Percentiles rank a stretch among this genome's conserved stretches.
These are phyloP conservation scores for Cetraspora pellucida DNA, from an alignment of 192 early-diverging fungal genomes.

Conservation along the genomic window DNA sequence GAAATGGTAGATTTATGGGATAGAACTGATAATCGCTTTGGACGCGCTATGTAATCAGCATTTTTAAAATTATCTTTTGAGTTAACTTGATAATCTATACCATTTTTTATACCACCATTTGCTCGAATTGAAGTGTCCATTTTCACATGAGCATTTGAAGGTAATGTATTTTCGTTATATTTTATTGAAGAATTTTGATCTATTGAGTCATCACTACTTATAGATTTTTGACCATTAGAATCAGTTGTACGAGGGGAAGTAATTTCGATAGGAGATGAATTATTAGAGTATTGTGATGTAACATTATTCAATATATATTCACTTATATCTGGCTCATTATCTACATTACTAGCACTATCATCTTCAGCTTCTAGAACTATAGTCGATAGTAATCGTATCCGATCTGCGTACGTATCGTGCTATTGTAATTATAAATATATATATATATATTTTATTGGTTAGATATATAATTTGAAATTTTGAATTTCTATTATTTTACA, in stretches of 20 bases:
- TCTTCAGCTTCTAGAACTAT: conserved; percentile 5
- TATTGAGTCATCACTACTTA: not conserved
- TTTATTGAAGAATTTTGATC: not conserved
- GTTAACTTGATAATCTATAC: not conserved
- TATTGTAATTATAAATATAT: not conserved
- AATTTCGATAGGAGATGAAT: not conserved
- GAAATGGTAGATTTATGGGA: conserved; percentile 8
- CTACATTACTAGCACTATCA: not conserved
- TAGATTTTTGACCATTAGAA: not conserved
- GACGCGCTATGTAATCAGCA: conserved; percentile 5
- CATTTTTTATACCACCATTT: not conserved
- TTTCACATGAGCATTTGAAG: not conserved
- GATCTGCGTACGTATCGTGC: conserved; percentile 33
- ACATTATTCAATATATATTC: not conserved
- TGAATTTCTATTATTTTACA: too few relatives aligned
- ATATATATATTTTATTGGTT: not conserved
- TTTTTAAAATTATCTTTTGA: conserved; percentile 2
- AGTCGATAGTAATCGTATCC: conserved; percentile 33
- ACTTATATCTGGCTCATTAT: not conserved
- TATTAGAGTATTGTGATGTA: not conserved
- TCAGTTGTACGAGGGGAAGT: not conserved
- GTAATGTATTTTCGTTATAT: not conserved
- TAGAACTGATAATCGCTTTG: not conserved
- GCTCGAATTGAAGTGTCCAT: not conserved
- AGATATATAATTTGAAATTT: too few relatives aligned